Base-by-base conservation (phyloP, 768 basidiomycete species). In the Leccinum fibrillosum region DNA sequence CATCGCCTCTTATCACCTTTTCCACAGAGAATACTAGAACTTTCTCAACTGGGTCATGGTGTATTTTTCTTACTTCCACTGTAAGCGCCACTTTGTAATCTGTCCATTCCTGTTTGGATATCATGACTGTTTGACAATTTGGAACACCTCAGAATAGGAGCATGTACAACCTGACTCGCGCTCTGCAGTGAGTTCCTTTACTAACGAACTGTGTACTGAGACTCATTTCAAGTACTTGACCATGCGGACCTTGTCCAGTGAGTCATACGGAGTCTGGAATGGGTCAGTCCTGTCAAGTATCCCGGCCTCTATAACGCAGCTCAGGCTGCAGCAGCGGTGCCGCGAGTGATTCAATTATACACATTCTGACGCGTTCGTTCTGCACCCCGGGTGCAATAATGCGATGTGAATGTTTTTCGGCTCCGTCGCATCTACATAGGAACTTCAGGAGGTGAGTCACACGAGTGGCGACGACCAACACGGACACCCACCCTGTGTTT, bases 241-340 rank as follows among this genome's bases (percentile, higher is more conserved):
- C 45, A 83, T 78, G 52, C 81, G 70, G 17, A 64, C 54, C 62
- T 70, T 73, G 21, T 53, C 62, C 2, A 12, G 23, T 2, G 53
- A 83, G 85, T 1, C 84, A 82, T 32, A 77, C 72, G 10, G 30
- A 30, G 0, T 74, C 60, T 2, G 85, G 76, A 65, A 82, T 85
- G 72, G 7, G 4, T 35, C 15, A 15, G 15, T 15, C 5, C 2
- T 35, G 9, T 42, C 76, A 74, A 6, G 78, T 78, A 68, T 85
- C 86, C 0, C 82, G 84, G 65, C 85, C 69, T 2, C 77, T 77
- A 1, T 79, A 66, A 45, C 84, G 82, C 21, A 86, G 84, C 25
- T 26, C 25, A 26, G 25, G 25, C 60, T 86, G 86, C 2, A 83
- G 87, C 12, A 11, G 17, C 4, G 8, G 17, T n/a, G 39, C 7